Base-by-base conservation (phyloP, 2,329 filamentous ascomycete species). In the Daldinia eschscholtzii region DNA sequence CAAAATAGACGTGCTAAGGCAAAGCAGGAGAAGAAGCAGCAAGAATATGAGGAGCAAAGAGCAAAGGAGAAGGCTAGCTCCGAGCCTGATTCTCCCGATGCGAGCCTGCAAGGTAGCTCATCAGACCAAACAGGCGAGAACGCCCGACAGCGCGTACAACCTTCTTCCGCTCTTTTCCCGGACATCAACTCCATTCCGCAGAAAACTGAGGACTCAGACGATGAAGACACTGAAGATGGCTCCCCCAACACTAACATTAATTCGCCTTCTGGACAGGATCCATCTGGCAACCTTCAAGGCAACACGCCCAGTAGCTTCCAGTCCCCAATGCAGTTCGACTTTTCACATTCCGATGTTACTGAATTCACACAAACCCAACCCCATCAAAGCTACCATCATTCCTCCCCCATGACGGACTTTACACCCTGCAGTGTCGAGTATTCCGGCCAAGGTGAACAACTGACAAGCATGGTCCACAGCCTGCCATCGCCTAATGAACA, bases 1-100 rank as follows among this genome's bases (percentile, higher is more conserved):
- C 89, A 91, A 73, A 91, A 91, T 76, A 83, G 89, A 66, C 84
- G 89, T 58, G 88, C 89, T 60, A 87, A 89, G 78, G 87, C 87
- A 70, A 89, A 89, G 84, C 88, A 90, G 76, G 87, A 89, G 76
- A 86, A 84, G 74, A 89, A 88, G 70, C 81, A 84, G 50, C 81
- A 83, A 64, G 84, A 84, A 61, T 83, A 84, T 68, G 83, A 86
- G 70, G 83, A 83, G 23, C 80, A 80, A 23, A 81, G 82, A 61
- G 78, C 78, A 13, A 78, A 78, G 50, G 81, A 83, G 66, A 78
- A 79, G 59, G 75, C 77, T 4, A 70, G 73, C 30, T 79, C 80
- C 9, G 82, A 81, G 44, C 74, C 79, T 28, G 76, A 76, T 13
- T 77, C 79, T 4, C 74, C 78, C 13, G 72, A 72, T 48, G 74